Conservation (phyloP, 805 yeast species). For the Komagataella phaffii region DNA sequence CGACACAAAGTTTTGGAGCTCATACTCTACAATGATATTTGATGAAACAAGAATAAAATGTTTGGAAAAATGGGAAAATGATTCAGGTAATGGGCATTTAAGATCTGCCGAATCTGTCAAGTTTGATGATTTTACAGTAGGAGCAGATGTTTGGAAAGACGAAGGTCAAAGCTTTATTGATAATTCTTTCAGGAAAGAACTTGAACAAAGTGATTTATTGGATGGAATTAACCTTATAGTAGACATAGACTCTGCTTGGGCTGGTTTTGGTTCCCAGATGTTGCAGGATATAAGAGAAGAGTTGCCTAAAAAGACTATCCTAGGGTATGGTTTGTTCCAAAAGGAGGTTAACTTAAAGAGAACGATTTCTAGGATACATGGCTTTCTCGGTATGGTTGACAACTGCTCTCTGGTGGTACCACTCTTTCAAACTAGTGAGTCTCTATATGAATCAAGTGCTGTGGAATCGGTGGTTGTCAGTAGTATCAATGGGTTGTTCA, state of each 20-base stretch:
- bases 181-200: constrained; percentile 36
- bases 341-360: constrained; percentile 9
- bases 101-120: constrained; percentile 7
- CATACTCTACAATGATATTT: constrained; percentile 55
- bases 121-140: constrained; percentile 39
- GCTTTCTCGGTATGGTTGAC: constrained; percentile 25
- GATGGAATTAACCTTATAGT: constrained; percentile 59
- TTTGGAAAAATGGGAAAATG: constrained; percentile 47
- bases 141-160: constrained; percentile 43
- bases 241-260: constrained; percentile 77
- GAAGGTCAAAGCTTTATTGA: constrained; percentile 39
- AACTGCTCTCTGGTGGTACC: constrained; percentile 35
- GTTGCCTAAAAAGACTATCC: constrained; percentile 31
- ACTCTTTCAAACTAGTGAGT: neutral
- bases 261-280: constrained; percentile 49
- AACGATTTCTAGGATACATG: neutral
- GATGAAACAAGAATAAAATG: constrained; percentile 45
- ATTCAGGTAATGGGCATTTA: constrained; percentile 13
- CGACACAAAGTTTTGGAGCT: constrained; percentile 65
- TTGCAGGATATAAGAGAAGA: constrained; percentile 56
- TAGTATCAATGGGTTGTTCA: neutral
- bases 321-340: constrained; percentile 31
- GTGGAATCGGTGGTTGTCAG: neutral
- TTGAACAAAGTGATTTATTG: constrained; percentile 68
- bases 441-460: neutral